Base-by-base conservation (phyloP, 2,329 filamentous ascomycete genomes). In the Fusarium continuum region DNA sequence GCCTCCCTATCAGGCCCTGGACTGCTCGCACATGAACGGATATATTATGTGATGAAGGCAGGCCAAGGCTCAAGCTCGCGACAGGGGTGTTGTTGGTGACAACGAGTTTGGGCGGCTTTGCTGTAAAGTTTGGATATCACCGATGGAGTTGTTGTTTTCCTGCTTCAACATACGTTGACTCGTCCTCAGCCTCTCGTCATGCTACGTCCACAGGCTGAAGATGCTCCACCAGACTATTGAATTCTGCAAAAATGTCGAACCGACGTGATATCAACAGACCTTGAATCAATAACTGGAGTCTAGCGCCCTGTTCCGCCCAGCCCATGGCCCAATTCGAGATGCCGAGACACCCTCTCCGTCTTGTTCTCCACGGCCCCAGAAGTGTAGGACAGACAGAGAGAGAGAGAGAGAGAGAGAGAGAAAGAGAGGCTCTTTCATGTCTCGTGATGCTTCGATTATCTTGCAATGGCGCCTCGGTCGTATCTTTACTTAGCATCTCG, bases 231-330 rank as follows among this genome's bases (percentile, higher is more conserved):
- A 58, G 46, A 63, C 61, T 62, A 65, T 65, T 31, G 61, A 51
- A 49, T 43, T 48, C 34, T 44, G 34, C 17, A 28, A 46, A 36
- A 49, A 49, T 20, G 11, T 10, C 43, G 39, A 49, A 25, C 13
- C 11, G 17, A 56, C 44, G 43, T 47, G 9, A 36, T 44, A 50
- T 46, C 29, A 26, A 13, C 32, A 32, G 16, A 51, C 38, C 29
- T 22, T 17, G 23, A 25, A 34, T 32, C 53, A 47, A 31, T 48
- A 52, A 61, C 31, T 39, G 46, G 36, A 63, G 55, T 51, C 51
- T 69, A 61, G 67, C 55, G 64, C 50, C n/a, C 53, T 53, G 46
- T 47, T 46, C 43, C 29, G 52, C 32, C 46, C 56, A 60, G 52
- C 57, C 47, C 22, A 49, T 34, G 54, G 46, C 43, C 49, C 26